Evolutionary conservation across 2,329 filamentous ascomycete species (phyloP).

Genomic region (Fusarium sp.): DNA sequence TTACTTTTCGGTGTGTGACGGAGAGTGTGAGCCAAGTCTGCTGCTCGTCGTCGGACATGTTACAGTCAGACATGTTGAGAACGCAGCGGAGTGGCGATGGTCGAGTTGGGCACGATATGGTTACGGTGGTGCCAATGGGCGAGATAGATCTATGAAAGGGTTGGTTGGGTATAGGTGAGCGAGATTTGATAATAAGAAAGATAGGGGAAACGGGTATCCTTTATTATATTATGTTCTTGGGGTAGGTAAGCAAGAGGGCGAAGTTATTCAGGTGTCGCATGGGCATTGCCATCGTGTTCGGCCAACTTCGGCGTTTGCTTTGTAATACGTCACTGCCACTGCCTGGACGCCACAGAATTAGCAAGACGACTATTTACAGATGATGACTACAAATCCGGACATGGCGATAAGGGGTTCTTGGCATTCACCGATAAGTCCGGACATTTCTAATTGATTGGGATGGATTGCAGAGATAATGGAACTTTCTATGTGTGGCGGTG

Average conservation of each 20-base stretch:
- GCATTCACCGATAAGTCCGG: constrained; percentile 22
- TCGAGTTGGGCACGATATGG: constrained; percentile 15
- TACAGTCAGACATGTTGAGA: constrained; percentile 40
- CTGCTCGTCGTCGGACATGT: constrained; percentile 42
- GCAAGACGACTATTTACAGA: background rate
- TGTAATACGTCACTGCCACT: constrained; percentile 59
- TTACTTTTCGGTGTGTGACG: constrained; percentile 63
- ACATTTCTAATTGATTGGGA: background rate
- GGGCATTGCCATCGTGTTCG: constrained; percentile 38
- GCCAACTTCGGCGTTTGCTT: constrained; percentile 56
- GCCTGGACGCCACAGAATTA: constrained; percentile 33
- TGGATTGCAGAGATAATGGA: background rate
- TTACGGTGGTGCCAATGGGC: constrained; percentile 19
- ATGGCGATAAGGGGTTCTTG: constrained; percentile 1
- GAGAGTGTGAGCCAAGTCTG: constrained; percentile 59
- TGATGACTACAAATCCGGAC: constrained; percentile 15
- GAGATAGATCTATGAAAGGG: background rate
- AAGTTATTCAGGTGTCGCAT: constrained; percentile 6
- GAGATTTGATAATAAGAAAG: constrained; percentile 3
- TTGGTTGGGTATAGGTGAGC: background rate
- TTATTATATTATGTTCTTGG: constrained; percentile 9
- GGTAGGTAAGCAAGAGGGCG: constrained; percentile 7
- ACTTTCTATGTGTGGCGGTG: background rate
- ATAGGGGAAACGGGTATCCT: background rate
- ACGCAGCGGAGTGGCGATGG: constrained; percentile 35